Base-by-base conservation (phyloP, 2,329 filamentous ascomycete genomes). In the Trichothecium roseum region DNA sequence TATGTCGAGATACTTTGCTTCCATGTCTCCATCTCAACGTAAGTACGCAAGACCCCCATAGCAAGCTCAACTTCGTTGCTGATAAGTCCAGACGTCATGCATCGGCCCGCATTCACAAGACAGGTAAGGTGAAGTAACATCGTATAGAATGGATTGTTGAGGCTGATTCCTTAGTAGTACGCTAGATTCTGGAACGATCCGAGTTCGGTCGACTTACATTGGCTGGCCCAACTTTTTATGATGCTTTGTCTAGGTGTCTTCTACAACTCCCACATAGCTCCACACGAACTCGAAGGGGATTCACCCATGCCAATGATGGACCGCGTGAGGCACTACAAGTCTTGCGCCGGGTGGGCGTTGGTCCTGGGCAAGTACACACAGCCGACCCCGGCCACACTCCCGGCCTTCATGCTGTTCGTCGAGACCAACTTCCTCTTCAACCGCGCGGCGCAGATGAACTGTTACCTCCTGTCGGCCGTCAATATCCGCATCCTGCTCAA, bases 391-490 rank as follows among this genome's bases (percentile, higher is more conserved):
- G 55, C 54, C 32, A 74, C 68, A 1, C 53, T 74, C 18, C 66
- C 67, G 32, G 64, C 69, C 3, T 60, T 74, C 31, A 41, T 73
- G 10, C 52, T 74, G 18, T 73, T 70, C 39, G 54, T 66, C 14
- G 72, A 76, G 49, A 60, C 62, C 1, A 64, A 73, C 41, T 76
- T 75, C 43, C 42, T 74, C 13, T 53, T 67, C 32, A 69, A 64
- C 49, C 62, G 64, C 16, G 58, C 61, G 9, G 63, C 63, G 24
- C 69, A 72, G 50, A 67, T 69, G 50, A 66, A 66, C 43, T 69
- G 66, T 47, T 77, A 72, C 47, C 49, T 76, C 20, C 52, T 76
- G 8, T 62, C 62, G 1, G 63, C 64, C 4, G 61, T 84, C 79
- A 18, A 83, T 20, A 56, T 75, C 30, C 67, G 72, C 6, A 51